These are phyloP conservation scores for Coemansia sp. DNA, from an alignment of 192 early-diverging fungal genomes.

Conservation along the genomic window DNA sequence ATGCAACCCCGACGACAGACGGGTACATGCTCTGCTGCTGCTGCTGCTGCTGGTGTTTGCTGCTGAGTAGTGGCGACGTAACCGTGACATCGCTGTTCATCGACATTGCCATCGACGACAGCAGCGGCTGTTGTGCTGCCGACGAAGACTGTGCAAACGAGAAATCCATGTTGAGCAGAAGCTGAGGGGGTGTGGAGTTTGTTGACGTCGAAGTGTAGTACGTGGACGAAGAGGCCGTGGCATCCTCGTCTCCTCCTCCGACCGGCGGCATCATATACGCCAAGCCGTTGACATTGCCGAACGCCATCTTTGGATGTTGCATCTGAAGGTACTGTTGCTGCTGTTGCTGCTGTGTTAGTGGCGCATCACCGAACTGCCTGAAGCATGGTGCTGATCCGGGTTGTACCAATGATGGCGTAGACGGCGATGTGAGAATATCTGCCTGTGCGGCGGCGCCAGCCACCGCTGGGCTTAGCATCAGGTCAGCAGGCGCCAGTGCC, in stretches of 20 bases:
- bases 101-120: slow-evolving; percentile 9
- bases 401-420: neutral
- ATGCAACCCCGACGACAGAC: slow-evolving; percentile 4
- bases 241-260: slow-evolving; percentile 4
- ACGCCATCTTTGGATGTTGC: slow-evolving; percentile 11
- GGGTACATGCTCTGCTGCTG: slow-evolving; percentile 19
- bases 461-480: slow-evolving; percentile 22
- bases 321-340: slow-evolving; percentile 13
- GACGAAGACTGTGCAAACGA: slow-evolving; percentile 7
- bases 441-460: neutral
- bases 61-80: neutral
- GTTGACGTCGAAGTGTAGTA: slow-evolving; percentile 10
- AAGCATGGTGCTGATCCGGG: slow-evolving; percentile 5
- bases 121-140: neutral
- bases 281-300: slow-evolving; percentile 19
- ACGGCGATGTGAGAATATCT: slow-evolving; percentile 4
- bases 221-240: slow-evolving; percentile 1
- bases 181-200: slow-evolving; percentile 23
- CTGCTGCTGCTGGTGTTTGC: slow-evolving; percentile 4
- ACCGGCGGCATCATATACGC: slow-evolving; percentile 36
- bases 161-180: slow-evolving; percentile 21
- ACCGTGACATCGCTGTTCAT: slow-evolving; percentile 6
- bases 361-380: neutral
- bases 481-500: slow-evolving; percentile 35
- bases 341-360: neutral